phyloP scores from a whole-genome alignment of 1,284 basidiomycete genomes.

The Vanrija sp. region DNA sequence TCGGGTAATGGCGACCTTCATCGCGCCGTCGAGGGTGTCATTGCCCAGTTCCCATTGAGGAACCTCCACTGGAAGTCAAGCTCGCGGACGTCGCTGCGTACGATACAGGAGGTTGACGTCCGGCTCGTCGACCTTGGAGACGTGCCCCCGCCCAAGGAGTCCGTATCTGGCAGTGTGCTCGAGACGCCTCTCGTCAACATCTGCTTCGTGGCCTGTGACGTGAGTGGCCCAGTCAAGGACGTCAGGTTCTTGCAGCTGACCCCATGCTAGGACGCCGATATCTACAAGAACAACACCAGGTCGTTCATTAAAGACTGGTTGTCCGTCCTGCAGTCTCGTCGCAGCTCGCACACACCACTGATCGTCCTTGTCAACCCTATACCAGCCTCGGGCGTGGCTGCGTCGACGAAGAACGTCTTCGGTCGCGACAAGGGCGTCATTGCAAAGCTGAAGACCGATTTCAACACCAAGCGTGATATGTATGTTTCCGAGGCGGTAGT shows the following conservation, averaged over 20 bases:
- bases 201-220: slow-evolving; percentile 82
- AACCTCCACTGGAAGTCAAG: slow-evolving; percentile 85
- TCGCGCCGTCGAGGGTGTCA: slow-evolving; percentile 62
- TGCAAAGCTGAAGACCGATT: slow-evolving; percentile 89
- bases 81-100: slow-evolving; percentile 66
- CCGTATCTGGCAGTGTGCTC: slow-evolving; percentile 65
- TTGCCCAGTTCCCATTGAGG: slow-evolving; percentile 72
- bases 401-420: slow-evolving; percentile 54
- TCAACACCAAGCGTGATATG: slow-evolving; percentile 86
- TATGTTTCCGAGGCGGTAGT: slow-evolving; percentile 40
- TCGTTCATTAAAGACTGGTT: slow-evolving; percentile 92
- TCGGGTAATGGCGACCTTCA: slow-evolving; percentile 24
- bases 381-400: slow-evolving; percentile 46
- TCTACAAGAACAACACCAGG: slow-evolving; percentile 70
- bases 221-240: slow-evolving; percentile 41
- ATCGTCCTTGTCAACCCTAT: slow-evolving; percentile 70
- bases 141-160: slow-evolving; percentile 40
- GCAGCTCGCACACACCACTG: slow-evolving; percentile 76
- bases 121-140: slow-evolving; percentile 67
- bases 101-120: slow-evolving; percentile 80
- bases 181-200: slow-evolving; percentile 80
- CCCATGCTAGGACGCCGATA: slow-evolving; percentile 67
- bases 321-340: slow-evolving; percentile 60
- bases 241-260: background rate
- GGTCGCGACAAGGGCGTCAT: slow-evolving; percentile 57